phyloP scores from a whole-genome alignment of 805 yeast species.

The Metschnikowia reukaufii region DNA sequence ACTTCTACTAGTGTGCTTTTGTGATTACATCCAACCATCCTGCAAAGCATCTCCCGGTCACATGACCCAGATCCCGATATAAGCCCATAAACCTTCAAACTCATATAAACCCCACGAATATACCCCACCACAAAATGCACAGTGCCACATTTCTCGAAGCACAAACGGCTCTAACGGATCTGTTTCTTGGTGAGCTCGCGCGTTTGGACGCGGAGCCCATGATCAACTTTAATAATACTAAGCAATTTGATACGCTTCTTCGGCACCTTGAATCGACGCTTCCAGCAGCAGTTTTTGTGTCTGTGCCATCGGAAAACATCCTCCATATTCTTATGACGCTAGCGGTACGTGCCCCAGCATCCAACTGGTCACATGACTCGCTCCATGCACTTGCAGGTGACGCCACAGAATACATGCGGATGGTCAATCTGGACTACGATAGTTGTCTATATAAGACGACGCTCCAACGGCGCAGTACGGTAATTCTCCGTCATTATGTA shows the following conservation, averaged over 20 bases:
- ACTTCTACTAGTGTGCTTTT: no score
- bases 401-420: constrained; percentile 22
- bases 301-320: constrained; percentile 28
- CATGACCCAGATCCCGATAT: background rate
- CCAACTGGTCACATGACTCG: constrained; percentile 26
- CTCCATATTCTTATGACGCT: constrained; percentile 34
- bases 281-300: constrained; percentile 8
- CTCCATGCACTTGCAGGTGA: constrained; percentile 24
- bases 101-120: background rate
- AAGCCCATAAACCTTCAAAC: background rate
- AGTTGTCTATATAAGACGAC: constrained; percentile 20
- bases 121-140: background rate
- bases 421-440: constrained; percentile 23
- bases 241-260: constrained; percentile 31
- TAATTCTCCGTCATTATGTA: constrained; percentile 17
- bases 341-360: constrained; percentile 27
- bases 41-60: background rate
- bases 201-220: constrained; percentile 10
- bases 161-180: constrained; percentile 24
- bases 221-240: constrained; percentile 28
- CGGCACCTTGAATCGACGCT: constrained; percentile 26
- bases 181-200: constrained; percentile 24
- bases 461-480: constrained; percentile 22
- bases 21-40: no score
- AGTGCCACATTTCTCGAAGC: constrained; percentile 8